Base-by-base conservation (phyloP, 1,284 basidiomycete genomes). In the Athelia sp. region DNA sequence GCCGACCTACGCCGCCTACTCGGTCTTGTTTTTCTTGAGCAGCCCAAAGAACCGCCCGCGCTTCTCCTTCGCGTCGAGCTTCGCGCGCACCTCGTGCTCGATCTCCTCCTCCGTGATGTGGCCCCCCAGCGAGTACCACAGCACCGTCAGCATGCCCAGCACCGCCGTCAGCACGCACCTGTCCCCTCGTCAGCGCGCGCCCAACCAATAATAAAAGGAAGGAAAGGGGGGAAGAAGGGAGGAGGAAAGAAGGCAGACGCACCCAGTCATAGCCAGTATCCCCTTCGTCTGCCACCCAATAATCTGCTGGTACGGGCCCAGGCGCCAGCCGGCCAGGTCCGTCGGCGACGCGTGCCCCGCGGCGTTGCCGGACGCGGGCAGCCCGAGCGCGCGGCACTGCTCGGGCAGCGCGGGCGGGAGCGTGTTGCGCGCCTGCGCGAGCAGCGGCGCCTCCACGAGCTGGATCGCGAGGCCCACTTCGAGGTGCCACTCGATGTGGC, bases 401-500 rank as follows among this genome's bases (percentile, higher is more conserved):
- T 91, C 81, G 53, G 69, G 70, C 57, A 90, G 55, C 24, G 59
- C 66, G 18, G 73, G 68, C 0, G 88, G 88, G 15, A 83, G 62
- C 10, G 54, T 35, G 3, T 61, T 60, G 45, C 69, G 72, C 52
- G 77, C 60, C 60, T 90, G 86, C 1, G 76, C 74, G 49, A 76
- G 59, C 13, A 79, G 62, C 0, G 92, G 90, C 4, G 92, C 88
- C 61, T 89, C 86, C 60, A 94, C 69, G 58, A 95, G 74, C 54
- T 81, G 78, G 49, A 92, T 72, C 0, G 90, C 92, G 22, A 95
- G 78, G 3, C 91, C 91, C 43, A 75, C 75, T 65, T 86, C 75
- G 2, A 93, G 66, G 66, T 93, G 90, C 88, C 88, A 90, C 65
- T 89, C 86, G 54, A 89, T 87, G 64, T 89, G 86, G 62, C 84